Evolutionary conservation across 495 filamentous ascomycete genomes (phyloP), one percentile per base, ranked within the genome.

Genomic region (Hypomontagnella monticulosa): DNA sequence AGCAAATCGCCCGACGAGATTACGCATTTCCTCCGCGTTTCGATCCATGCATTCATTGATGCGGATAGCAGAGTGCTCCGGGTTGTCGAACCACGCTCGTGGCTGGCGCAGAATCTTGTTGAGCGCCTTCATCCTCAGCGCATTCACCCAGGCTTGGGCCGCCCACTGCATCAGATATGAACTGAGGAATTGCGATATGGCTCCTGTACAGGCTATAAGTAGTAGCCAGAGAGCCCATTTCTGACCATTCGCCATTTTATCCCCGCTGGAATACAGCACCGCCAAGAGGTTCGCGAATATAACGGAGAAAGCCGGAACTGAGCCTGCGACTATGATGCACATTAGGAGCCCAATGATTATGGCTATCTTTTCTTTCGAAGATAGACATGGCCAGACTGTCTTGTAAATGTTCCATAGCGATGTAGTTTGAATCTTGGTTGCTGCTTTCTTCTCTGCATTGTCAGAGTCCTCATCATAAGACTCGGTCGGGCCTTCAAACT

Each of bases 11-110:
- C 91, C 89, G 1, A 97, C 77, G 0, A 98, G 72, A 59, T 92
- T 91, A 3, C 89, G 83, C 84, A 93, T 93, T 69, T 97, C 91
- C 74, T 98, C 95, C 1, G 88, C 91, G 68, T 94, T 89, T 47
- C 91, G 84, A 67, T 95, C 91, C 3, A 97, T 83, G 49, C 85
- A 90, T 52, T 90, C 85, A 0, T 79, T 84, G 12, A 99, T 81
- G 30, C 81, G 77, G 4, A 79, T 75, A 1, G 90, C 76, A 0
- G 79, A 83, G 75, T 97, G 91, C 37, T 78, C 80, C 2, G 89
- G 80, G 19, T 84, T 78, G 60, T 93, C 91, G 67, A 97, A 97
- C 90, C 92, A 99, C n/a, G 82, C 73, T 62, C 84, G 86, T 10
- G 93, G 92, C 73, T 98, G 95, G 36, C 84, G 81, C 7, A 99